Conservation (phyloP, 495 filamentous ascomycete species). For the Penicillium angulare region DNA sequence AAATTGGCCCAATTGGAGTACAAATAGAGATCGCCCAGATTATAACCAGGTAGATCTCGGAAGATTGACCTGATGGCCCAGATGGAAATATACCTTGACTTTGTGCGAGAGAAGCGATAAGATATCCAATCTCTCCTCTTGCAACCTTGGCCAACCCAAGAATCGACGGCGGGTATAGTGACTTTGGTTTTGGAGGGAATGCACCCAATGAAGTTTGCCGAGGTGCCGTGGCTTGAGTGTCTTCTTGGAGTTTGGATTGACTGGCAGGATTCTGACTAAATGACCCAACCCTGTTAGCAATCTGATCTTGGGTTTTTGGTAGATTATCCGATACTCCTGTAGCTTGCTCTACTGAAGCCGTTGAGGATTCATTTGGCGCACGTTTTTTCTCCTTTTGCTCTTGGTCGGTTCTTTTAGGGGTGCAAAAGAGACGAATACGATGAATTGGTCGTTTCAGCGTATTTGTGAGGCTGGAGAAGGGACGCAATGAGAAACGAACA, state of each 20-base stretch:
- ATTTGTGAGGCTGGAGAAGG: constrained; percentile 5
- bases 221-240: background rate
- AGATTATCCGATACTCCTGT: background rate
- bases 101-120: constrained; percentile 69
- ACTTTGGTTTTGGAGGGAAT: constrained; percentile 42
- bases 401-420: background rate
- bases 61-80: constrained; percentile 13
- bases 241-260: background rate
- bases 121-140: constrained; percentile 75
- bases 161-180: constrained; percentile 59
- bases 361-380: background rate
- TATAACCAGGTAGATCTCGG: constrained; percentile 61
- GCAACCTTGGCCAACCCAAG: constrained; percentile 67
- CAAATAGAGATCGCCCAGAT: constrained; percentile 76
- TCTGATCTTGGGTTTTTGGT: background rate
- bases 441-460: constrained; percentile 7
- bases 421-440: constrained; percentile 7
- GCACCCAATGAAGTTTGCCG: background rate
- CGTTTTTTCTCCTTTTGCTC: too few species aligned
- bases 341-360: background rate
- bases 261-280: background rate
- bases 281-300: background rate
- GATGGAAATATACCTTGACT: constrained; percentile 54
- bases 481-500: constrained; percentile 40
- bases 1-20: constrained; percentile 69